Evolutionary conservation across 1,284 basidiomycete species (phyloP).

Genomic region (Rhodofomes roseus): DNA sequence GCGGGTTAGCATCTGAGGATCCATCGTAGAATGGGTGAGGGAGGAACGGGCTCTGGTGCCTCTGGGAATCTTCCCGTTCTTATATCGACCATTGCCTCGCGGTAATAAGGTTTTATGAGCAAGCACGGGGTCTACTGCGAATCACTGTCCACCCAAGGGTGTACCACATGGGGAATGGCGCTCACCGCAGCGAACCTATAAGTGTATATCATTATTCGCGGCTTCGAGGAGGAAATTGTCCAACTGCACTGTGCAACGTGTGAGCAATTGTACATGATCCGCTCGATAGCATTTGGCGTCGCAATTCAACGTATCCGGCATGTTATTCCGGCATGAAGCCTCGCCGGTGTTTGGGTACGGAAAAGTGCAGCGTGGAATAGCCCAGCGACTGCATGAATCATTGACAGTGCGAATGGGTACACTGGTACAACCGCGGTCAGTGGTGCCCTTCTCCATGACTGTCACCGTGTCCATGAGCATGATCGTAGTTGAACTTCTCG

Average conservation of each 20-base stretch:
- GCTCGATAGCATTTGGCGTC: too few relatives aligned
- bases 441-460: not conserved
- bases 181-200: not conserved
- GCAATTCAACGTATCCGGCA: too few relatives aligned
- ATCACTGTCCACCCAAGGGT: not conserved
- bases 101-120: not conserved
- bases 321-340: too few relatives aligned
- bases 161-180: not conserved
- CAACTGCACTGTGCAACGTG: too few relatives aligned
- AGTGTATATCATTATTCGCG: not conserved
- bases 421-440: not conserved
- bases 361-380: too few relatives aligned
- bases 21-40: not conserved
- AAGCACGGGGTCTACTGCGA: not conserved
- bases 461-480: conserved; percentile 5
- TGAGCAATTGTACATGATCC: too few relatives aligned
- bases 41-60: not conserved
- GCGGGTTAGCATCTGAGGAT: not conserved
- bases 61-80: not conserved
- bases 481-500: conserved; percentile 26
- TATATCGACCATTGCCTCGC: not conserved
- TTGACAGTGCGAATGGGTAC: not conserved
- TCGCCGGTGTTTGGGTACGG: too few relatives aligned
- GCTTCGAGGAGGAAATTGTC: not conserved
- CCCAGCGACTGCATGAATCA: not conserved